A percentile compares a stretch with the other conserved stretches of the same genome.
phyloP scores from a whole-genome alignment of 78 protist genomes.

The Goniomonas avonlea region DNA sequence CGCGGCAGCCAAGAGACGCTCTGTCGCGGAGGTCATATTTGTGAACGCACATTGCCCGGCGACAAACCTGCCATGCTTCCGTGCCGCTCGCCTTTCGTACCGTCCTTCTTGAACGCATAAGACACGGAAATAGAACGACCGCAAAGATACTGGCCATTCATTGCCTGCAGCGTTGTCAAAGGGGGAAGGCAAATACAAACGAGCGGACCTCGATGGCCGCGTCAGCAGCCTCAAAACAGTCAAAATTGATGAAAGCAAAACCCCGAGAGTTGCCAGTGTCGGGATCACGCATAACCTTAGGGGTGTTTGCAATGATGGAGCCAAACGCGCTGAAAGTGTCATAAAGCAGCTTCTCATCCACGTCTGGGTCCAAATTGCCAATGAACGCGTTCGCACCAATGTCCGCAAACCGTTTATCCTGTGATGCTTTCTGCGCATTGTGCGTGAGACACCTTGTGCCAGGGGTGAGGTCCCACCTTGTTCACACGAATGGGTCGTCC shows the following conservation, averaged over 20 bases:
- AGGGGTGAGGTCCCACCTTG: slow-evolving; percentile 32
- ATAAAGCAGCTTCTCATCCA: slow-evolving; percentile 86
- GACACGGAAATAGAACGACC: slow-evolving; percentile 32
- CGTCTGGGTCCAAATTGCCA: slow-evolving; percentile 84
- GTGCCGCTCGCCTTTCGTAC: slow-evolving; percentile 46
- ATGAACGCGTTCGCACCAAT: slow-evolving; percentile 90
- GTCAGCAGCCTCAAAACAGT: slow-evolving; percentile 76
- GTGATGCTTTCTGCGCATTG: slow-evolving; percentile 1
- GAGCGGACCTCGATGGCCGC: slow-evolving; percentile 49
- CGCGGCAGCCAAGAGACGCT: slow-evolving; percentile 52
- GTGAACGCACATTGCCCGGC: not conserved
- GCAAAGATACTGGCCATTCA: slow-evolving; percentile 59
- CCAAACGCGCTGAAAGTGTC: slow-evolving; percentile 96
- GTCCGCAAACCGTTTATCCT: slow-evolving; percentile 54
- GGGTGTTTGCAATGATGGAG: slow-evolving; percentile 36
- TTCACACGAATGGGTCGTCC: slow-evolving; percentile 86
- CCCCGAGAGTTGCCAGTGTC: slow-evolving; percentile 85
- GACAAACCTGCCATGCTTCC: not conserved
- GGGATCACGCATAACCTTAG: slow-evolving; percentile 83
- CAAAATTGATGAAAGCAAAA: slow-evolving; percentile 89
- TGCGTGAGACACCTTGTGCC: no score
- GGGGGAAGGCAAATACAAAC: no score
- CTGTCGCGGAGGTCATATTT: slow-evolving; percentile 21
- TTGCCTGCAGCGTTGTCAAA: not conserved
- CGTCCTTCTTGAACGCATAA: slow-evolving; percentile 74